Evolutionary conservation across 1,139 yeast species (phyloP).

Genomic region (Zygosaccharomyces pseudobailii): DNA sequence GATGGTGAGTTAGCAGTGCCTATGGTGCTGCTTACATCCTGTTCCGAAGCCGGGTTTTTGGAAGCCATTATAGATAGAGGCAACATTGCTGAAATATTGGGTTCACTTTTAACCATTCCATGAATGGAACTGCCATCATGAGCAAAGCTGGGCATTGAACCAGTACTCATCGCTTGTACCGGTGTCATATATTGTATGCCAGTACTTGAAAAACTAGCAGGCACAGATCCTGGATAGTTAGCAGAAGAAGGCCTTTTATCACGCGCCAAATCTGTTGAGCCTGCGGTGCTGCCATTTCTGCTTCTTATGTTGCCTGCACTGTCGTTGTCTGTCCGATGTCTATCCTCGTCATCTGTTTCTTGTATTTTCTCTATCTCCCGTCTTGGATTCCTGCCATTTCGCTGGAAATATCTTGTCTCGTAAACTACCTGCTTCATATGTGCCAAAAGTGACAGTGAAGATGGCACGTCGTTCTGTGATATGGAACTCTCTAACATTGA

Average conservation of each 20-base stretch:
- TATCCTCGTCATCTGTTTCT: slow-evolving; percentile 13
- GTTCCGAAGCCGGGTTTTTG: slow-evolving; percentile 4
- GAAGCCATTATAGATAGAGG: slow-evolving; percentile 1
- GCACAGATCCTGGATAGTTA: slow-evolving; percentile 6
- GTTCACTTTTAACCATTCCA: slow-evolving; percentile 6
- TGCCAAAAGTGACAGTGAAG: slow-evolving; percentile 20
- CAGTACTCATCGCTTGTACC: slow-evolving; percentile 5
- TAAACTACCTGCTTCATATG: slow-evolving; percentile 23
- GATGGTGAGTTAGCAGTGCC: slow-evolving; percentile 17
- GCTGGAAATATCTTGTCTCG: slow-evolving; percentile 22
- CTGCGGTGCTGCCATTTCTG: slow-evolving; percentile 9
- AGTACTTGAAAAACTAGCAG: slow-evolving; percentile 4
- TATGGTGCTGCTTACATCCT: slow-evolving; percentile 12
- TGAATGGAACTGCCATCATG: slow-evolving; percentile 5
- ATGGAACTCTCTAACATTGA: slow-evolving; percentile 23
- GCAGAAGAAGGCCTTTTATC: slow-evolving; percentile 4
- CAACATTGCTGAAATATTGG: neutral
- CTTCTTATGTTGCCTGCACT: slow-evolving; percentile 6
- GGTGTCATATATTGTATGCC: neutral
- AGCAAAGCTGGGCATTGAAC: slow-evolving; percentile 6
- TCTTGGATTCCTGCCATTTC: slow-evolving; percentile 27
- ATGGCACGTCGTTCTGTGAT: slow-evolving; percentile 20
- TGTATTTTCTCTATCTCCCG: slow-evolving; percentile 10
- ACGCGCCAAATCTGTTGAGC: slow-evolving; percentile 3
- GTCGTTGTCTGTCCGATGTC: slow-evolving; percentile 9